Base-by-base conservation (phyloP, 1,284 basidiomycete genomes). In the Somion occarium region DNA sequence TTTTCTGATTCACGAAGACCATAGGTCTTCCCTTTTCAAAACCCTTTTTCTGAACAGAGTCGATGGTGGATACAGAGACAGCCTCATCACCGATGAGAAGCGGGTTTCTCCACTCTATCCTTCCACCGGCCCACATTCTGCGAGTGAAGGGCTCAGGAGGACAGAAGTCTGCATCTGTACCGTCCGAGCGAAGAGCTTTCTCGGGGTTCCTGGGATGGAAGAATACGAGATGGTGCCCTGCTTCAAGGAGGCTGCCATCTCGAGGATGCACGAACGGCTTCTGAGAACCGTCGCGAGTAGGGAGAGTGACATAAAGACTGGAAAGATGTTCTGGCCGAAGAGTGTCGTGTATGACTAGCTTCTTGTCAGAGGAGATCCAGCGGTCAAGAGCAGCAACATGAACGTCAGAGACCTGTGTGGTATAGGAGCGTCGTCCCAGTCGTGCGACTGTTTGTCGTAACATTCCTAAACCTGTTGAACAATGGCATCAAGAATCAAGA, bases 51-150 rank as follows among this genome's bases (percentile, higher is more conserved):
- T 81, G 73, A n/a, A 85, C 76, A 18, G 73, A 73, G 3, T 64
- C 68, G 19, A 91, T 74, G 20, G 67, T 76, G 41, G 79, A 75
- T 1, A 65, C 63, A 34, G 83, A 80, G 1, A 56, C 69, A 1
- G 80, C 82, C 34, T 63, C 73, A 37, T 75, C 70, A 9, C 86
- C 88, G 20, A 89, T 70, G 22, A 69, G 60, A 51, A 91, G 66
- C 2, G 75, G 72, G 25, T 70, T 70, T 47, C 80, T 74, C 85
- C 87, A 92, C 37, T 69, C 69, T 63, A 92, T 83, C 53, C 70
- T 75, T 0, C 91, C 90, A 19, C 85, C 80, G 1, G 87, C 89
- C 89, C 91, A 93, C 90, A 93, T 93, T 18, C 91, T 74, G 41
- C 86, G 75, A 18, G 78, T 77, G 68, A 88, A 92, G 0, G 88